phyloP scores from a whole-genome alignment of 345 rosid species.

The Hibiscus syriacus region DNA sequence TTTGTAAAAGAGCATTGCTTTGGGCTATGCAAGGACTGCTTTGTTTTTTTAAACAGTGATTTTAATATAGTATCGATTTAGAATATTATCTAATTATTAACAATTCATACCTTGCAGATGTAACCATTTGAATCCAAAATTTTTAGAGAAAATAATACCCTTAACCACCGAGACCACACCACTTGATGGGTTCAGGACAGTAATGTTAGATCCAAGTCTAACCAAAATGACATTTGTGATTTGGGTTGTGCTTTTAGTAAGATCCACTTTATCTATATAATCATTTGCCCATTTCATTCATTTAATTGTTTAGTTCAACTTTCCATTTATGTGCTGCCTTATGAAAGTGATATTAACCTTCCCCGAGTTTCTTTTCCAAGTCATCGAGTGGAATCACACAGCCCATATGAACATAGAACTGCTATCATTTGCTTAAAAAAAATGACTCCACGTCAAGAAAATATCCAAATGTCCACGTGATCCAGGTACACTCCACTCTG shows the following conservation, averaged over 20 bases:
- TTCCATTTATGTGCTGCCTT: constrained; percentile 8
- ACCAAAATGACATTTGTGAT: neutral
- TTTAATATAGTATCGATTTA: too few relatives aligned
- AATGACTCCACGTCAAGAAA: constrained; percentile 48
- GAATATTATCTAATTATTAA: too few relatives aligned
- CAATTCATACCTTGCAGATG: too few relatives aligned
- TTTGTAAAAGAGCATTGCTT: neutral
- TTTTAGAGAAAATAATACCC: too few relatives aligned
- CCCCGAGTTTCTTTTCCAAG: constrained; percentile 2
- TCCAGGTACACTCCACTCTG: constrained; percentile 81
- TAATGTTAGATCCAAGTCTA: too few relatives aligned
- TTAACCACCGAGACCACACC: too few relatives aligned
- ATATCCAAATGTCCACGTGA: constrained; percentile 81
- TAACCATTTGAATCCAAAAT: too few relatives aligned
- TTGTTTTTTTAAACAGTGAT: too few relatives aligned
- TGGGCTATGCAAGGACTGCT: too few relatives aligned
- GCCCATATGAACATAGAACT: constrained; percentile 75
- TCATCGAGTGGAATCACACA: constrained; percentile 70
- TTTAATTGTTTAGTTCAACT: neutral
- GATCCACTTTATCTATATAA: neutral
- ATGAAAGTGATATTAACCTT: constrained; percentile 3
- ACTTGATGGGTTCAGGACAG: too few relatives aligned
- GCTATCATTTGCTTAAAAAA: constrained; percentile 73
- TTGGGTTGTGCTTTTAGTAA: neutral
- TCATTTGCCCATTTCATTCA: neutral